Evolutionary conservation across 1,284 basidiomycete genomes (phyloP).

Genomic region (Tausonia pullulans): DNA sequence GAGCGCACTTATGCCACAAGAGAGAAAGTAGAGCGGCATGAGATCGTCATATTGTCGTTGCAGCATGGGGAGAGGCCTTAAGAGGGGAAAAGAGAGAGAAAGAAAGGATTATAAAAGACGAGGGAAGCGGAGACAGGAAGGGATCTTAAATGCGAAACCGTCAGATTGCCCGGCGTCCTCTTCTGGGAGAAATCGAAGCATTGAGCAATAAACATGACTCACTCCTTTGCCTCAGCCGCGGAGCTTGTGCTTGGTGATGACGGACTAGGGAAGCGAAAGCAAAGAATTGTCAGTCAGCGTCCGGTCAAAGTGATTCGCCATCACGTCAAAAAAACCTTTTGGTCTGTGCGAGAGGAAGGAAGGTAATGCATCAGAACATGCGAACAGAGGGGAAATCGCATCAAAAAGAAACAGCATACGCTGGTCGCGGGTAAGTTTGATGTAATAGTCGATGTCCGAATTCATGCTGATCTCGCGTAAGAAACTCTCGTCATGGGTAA

Average conservation of each 20-base stretch:
- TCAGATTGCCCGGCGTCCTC: neutral
- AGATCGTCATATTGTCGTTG: too few species aligned
- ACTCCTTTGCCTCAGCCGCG: neutral
- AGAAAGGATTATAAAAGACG: neutral
- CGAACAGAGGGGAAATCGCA: neutral
- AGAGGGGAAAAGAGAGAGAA: neutral
- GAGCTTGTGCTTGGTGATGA: neutral
- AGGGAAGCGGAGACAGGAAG: neutral
- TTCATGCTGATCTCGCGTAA: constrained; percentile 43
- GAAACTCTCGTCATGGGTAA: constrained; percentile 91
- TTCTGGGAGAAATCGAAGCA: neutral
- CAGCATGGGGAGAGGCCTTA: neutral
- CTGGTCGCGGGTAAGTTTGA: neutral
- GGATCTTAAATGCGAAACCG: neutral
- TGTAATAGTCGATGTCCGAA: neutral
- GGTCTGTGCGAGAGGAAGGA: neutral
- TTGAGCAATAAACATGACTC: neutral
- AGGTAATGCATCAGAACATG: too few species aligned
- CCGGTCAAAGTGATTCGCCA: constrained; percentile 29
- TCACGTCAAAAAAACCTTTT: neutral
- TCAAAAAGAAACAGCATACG: neutral
- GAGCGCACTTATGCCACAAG: too few species aligned
- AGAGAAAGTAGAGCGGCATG: too few species aligned
- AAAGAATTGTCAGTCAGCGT: neutral
- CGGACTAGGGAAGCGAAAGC: neutral